Conservation (phyloP, 1,139 yeast genomes). For the Debaryomyces psychrophilus region DNA sequence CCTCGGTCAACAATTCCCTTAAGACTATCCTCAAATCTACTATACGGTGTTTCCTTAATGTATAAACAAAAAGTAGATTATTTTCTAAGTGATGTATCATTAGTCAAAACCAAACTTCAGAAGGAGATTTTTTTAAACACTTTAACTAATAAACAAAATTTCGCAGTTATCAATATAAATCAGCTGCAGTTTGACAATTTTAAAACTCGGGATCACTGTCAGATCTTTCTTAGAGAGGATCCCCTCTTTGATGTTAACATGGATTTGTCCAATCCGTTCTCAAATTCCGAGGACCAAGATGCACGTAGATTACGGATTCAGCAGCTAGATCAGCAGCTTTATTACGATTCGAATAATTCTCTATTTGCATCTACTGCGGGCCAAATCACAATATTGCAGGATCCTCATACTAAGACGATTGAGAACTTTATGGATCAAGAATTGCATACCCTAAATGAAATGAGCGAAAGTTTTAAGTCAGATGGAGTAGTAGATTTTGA, state of each 20-base stretch:
- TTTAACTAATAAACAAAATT: constrained; percentile 11
- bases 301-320: constrained; percentile 22
- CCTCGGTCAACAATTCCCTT: constrained; percentile 36
- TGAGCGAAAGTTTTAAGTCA: constrained; percentile 6
- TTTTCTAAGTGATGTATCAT: constrained; percentile 39
- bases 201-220: constrained; percentile 9
- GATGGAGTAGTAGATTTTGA: constrained; percentile 17
- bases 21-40: constrained; percentile 51
- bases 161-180: constrained; percentile 3
- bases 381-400: constrained; percentile 1
- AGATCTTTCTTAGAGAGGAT: constrained; percentile 38
- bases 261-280: constrained; percentile 28
- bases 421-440: constrained; percentile 18
- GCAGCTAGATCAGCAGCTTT: constrained; percentile 14
- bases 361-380: constrained; percentile 1
- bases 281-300: constrained; percentile 12
- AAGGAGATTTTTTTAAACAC: constrained; percentile 19
- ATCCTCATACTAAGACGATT: constrained; percentile 12
- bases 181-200: not conserved
- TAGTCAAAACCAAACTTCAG: constrained; percentile 30
- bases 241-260: constrained; percentile 40
- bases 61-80: constrained; percentile 55
- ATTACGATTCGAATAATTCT: constrained; percentile 11
- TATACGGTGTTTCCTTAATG: constrained; percentile 60
- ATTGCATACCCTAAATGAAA: constrained; percentile 14